Evolutionary conservation across 2,329 filamentous ascomycete genomes (phyloP).

Genomic region (Colletotrichum chrysophilum): DNA sequence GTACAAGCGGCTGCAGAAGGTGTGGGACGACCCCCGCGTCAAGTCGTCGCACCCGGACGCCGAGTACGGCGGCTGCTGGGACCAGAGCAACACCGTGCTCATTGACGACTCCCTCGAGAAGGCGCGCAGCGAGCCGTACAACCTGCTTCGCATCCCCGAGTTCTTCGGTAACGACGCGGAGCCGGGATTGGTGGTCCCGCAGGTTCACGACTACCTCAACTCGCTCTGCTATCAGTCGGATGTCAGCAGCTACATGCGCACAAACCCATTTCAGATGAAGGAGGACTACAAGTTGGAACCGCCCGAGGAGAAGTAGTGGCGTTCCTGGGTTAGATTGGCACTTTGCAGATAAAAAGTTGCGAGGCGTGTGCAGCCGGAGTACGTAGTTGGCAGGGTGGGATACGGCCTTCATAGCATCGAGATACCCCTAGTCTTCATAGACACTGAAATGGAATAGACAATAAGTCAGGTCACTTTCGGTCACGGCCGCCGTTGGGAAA

Average conservation of each 20-base stretch:
- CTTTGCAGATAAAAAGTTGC: not conserved
- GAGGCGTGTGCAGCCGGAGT: not conserved
- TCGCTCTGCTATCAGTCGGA: conserved; percentile 58
- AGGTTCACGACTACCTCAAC: conserved; percentile 68
- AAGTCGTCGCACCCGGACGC: conserved; percentile 48
- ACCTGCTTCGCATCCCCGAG: conserved; percentile 81
- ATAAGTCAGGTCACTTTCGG: not conserved
- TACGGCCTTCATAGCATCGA: not conserved
- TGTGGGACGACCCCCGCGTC: conserved; percentile 68
- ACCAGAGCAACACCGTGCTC: conserved; percentile 85
- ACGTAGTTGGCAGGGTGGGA: not conserved
- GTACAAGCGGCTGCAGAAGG: conserved; percentile 80
- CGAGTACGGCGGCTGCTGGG: conserved; percentile 59
- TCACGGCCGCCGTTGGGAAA: not conserved
- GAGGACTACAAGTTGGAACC: conserved; percentile 22
- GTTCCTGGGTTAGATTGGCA: not conserved
- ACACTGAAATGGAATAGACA: not conserved
- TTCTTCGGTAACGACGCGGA: conserved; percentile 60
- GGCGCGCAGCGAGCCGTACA: conserved; percentile 81
- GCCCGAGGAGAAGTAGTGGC: not conserved
- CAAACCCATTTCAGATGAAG: conserved; percentile 51
- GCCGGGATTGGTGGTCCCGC: conserved; percentile 51
- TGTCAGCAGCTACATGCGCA: conserved; percentile 66
- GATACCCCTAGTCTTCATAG: conserved; percentile 2
- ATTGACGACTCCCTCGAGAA: conserved; percentile 88